Conservation (phyloP, 331 rosid genomes). For the Pyracantha coccinea region DNA sequence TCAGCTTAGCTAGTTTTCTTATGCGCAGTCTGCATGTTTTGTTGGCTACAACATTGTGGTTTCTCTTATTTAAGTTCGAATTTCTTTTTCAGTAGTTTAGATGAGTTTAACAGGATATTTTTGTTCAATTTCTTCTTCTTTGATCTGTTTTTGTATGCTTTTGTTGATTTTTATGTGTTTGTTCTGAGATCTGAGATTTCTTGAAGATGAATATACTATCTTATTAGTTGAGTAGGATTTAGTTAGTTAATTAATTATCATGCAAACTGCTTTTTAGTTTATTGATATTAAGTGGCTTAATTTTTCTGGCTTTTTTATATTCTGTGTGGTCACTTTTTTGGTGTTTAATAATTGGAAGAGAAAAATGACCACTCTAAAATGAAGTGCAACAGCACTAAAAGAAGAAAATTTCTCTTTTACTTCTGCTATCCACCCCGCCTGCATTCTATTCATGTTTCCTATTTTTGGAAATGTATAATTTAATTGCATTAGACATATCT, state of each 20-base stretch:
- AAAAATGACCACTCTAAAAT: neutral
- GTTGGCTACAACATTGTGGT: no score
- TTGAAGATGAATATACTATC: neutral
- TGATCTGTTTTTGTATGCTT: neutral
- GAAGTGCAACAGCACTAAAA: constrained; percentile 1
- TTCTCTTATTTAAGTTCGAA: no score
- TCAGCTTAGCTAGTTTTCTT: neutral
- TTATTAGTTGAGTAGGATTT: neutral
- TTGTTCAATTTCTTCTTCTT: neutral
- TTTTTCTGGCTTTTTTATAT: neutral
- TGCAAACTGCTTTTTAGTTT: neutral
- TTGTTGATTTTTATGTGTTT: neutral
- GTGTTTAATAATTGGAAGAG: neutral
- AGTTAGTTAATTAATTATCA: neutral
- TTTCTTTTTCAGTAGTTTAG: no score
- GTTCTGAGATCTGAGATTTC: neutral
- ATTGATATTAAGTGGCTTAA: neutral
- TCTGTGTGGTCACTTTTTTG: neutral
- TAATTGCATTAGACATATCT: neutral
- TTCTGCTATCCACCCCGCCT: neutral
- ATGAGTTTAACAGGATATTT: no score
- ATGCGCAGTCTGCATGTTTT: neutral
- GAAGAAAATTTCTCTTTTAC: constrained; percentile 11
- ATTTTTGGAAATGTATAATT: neutral
- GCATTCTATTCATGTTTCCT: constrained; percentile 5